Evolutionary conservation across 2,329 filamentous ascomycete genomes (phyloP).

Genomic region (Cercospora brassicicola): DNA sequence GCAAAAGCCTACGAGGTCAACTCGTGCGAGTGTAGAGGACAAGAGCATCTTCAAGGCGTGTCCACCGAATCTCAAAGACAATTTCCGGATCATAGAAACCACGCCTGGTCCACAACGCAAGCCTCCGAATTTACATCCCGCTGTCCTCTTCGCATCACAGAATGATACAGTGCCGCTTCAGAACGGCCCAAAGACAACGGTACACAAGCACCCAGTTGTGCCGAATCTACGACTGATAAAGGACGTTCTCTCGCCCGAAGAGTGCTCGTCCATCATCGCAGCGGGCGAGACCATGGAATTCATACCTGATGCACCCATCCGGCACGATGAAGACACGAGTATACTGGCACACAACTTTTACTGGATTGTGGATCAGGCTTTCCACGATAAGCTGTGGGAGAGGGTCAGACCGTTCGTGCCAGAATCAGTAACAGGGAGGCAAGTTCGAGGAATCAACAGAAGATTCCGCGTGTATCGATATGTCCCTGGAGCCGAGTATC

Average conservation of each 20-base stretch:
- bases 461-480: conserved; percentile 72
- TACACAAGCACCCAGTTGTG: conserved; percentile 62
- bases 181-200: conserved; percentile 50
- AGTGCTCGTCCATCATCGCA: conserved; percentile 67
- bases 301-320: conserved; percentile 65
- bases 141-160: conserved; percentile 62
- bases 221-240: conserved; percentile 62
- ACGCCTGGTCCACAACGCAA: conserved; percentile 62
- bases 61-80: conserved; percentile 42
- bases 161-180: conserved; percentile 57
- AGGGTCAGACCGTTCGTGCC: conserved; percentile 62
- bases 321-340: conserved; percentile 62
- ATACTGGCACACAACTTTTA: conserved; percentile 73
- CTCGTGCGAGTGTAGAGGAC: conserved; percentile 61
- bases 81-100: conserved; percentile 61
- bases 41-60: conserved; percentile 53
- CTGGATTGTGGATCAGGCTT: conserved; percentile 65
- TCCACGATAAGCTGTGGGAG: conserved; percentile 64
- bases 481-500: conserved; percentile 70
- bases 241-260: conserved; percentile 60
- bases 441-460: conserved; percentile 64
- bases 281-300: conserved; percentile 66
- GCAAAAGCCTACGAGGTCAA: conserved; percentile 43
- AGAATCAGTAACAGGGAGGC: conserved; percentile 54
- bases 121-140: conserved; percentile 67